phyloP scores from a whole-genome alignment of 208 protist genomes.

The Endotrypanum monterogeii region DNA sequence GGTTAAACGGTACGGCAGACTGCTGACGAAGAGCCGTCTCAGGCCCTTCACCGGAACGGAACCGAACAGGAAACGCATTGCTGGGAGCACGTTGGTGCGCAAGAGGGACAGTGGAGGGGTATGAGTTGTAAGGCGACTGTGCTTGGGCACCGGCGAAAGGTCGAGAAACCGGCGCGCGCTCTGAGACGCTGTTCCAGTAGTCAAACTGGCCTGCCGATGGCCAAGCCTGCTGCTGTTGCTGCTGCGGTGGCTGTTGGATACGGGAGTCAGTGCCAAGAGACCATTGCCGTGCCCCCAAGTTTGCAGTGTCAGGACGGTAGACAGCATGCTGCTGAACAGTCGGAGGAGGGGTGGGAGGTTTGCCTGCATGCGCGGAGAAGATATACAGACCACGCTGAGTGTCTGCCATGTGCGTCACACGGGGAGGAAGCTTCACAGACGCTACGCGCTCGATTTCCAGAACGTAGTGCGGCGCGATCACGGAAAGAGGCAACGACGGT shows the following conservation, averaged over 20 bases:
- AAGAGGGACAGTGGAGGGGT: slow-evolving; percentile 29
- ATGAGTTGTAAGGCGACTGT: slow-evolving; percentile 60
- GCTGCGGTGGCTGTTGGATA: slow-evolving; percentile 26
- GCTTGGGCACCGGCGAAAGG: slow-evolving; percentile 31
- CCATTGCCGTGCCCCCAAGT: slow-evolving; percentile 32
- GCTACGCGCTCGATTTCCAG: slow-evolving; percentile 69
- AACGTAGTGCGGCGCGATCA: slow-evolving; percentile 53
- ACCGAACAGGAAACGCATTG: slow-evolving; percentile 25
- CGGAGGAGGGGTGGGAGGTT: slow-evolving; percentile 35
- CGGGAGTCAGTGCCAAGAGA: slow-evolving; percentile 27
- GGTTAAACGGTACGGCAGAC: slow-evolving; percentile 31
- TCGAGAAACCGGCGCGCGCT: slow-evolving; percentile 29
- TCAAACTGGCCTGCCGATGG: slow-evolving; percentile 31
- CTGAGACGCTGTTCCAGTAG: slow-evolving; percentile 32
- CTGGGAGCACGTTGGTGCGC: slow-evolving; percentile 18
- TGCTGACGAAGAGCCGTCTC: slow-evolving; percentile 30
- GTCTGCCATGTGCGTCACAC: slow-evolving; percentile 30
- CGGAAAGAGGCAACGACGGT: slow-evolving; percentile 25
- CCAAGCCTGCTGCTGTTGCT: slow-evolving; percentile 29
- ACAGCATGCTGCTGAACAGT: slow-evolving; percentile 35
- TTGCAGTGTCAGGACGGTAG: slow-evolving; percentile 51
- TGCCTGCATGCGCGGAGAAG: slow-evolving; percentile 63
- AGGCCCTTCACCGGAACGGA: slow-evolving; percentile 26
- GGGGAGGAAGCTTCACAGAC: slow-evolving; percentile 41
- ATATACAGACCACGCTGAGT: slow-evolving; percentile 34